Evolutionary conservation across 2,329 filamentous ascomycete genomes (phyloP).

Genomic region (Venturia carpophila): DNA sequence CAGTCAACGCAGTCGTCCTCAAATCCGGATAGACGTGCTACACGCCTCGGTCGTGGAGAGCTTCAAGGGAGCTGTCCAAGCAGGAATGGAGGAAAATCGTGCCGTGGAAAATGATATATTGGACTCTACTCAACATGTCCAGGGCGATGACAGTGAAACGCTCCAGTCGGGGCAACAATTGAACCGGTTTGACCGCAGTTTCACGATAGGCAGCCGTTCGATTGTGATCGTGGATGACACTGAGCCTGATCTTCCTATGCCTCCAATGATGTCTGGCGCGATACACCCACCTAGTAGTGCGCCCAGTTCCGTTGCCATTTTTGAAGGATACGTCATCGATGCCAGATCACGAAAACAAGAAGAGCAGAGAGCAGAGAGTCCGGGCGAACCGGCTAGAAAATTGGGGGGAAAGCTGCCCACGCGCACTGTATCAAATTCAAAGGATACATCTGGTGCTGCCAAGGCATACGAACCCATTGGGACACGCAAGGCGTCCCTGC

Average conservation of each 20-base stretch:
- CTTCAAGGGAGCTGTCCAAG: conserved; percentile 62
- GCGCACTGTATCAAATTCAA: background rate
- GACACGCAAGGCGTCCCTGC: background rate
- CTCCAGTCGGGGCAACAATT: conserved; percentile 3
- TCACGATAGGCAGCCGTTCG: conserved; percentile 78
- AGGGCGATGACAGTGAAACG: conserved; percentile 27
- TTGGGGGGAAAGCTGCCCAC: background rate
- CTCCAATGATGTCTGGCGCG: conserved; percentile 36
- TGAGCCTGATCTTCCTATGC: conserved; percentile 27
- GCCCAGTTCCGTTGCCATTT: conserved; percentile 4
- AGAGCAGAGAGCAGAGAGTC: background rate
- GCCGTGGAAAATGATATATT: conserved; percentile 12
- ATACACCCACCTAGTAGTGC: conserved; percentile 24
- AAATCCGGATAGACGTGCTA: conserved; percentile 69
- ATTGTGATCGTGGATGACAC: conserved; percentile 78
- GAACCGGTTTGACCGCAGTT: conserved; percentile 39
- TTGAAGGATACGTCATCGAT: conserved; percentile 1
- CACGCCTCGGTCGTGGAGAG: conserved; percentile 72
- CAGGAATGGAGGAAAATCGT: conserved; percentile 36
- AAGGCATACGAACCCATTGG: conserved; percentile 15
- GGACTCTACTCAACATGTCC: background rate
- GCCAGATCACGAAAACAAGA: background rate
- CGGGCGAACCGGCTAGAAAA: background rate
- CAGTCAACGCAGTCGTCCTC: conserved; percentile 24
- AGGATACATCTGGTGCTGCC: background rate